Base-by-base conservation (phyloP, 2,329 filamentous ascomycete genomes). In the Akanthomyces lecanii region DNA sequence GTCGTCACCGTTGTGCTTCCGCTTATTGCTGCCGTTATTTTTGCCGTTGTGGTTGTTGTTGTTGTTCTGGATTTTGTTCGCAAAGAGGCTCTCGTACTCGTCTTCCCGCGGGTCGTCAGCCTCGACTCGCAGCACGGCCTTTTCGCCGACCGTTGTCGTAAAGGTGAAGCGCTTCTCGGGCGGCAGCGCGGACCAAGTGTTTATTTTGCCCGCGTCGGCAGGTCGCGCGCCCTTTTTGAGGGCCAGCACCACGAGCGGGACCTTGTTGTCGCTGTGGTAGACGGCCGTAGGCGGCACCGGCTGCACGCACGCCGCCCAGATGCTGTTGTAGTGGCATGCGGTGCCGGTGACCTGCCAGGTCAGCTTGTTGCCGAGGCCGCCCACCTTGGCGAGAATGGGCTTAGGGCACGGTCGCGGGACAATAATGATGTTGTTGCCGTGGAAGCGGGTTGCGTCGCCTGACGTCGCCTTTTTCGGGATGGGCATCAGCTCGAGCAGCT, bases 341-440 rank as follows among this genome's bases (percentile, higher is more conserved):
- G 89, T 86, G 44, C 88, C 91, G 0, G 87, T 90, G 5, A 97
- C 88, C 73, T 91, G 86, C 92, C 94, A 99, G 47, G 80, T 86
- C 76, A 96, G 84, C 75, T 89, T 94, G 69, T 85, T 87, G 40
- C 92, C 92, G 71, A 97, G 86, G 33, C 94, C 94, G 48, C 95
- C 95, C 12, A 95, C 89, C 74, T 92, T 95, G 59, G 90, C 84
- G 38, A 97, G 78, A 25, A 96, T 88, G 66, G 82, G 84, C 57
- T 83, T 81, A 3, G 89, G 86, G 56, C 89, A 91, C 0, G 89
- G 87, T 12, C 90, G 87, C 1, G 92, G 89, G 44, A 89, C 90
- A 71, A 99, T 98, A 70, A 97, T 83, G 69, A 99, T 93, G 75
- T 89, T 94, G 76, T 96, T 97, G 52, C 89, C 93, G 69, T 97